A percentile compares a stretch with the other conserved stretches of the same genome.
These are phyloP conservation scores for Suhomyces kilbournensis DNA, from an alignment of 805 yeast genomes.

Conservation along the genomic window DNA sequence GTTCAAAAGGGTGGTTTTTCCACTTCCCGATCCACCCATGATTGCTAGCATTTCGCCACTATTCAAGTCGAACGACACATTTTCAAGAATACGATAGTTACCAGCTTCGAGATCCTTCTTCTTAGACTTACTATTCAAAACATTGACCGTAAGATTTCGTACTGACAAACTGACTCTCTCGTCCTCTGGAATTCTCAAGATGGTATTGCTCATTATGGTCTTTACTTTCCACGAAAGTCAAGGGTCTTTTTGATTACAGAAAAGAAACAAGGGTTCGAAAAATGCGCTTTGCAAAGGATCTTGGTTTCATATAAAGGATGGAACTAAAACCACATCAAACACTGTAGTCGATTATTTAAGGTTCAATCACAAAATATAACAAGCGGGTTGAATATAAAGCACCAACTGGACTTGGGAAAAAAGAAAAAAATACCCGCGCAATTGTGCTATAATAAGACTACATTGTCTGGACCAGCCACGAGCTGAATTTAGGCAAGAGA, in stretches of 20 bases:
- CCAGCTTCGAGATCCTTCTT: conserved; percentile 1
- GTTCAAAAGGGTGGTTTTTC: conserved; percentile 25
- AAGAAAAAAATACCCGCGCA: neutral
- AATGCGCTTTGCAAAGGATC: neutral
- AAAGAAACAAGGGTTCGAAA: neutral
- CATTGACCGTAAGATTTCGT: conserved; percentile 11
- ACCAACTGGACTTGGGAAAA: neutral
- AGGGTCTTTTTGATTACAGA: neutral
- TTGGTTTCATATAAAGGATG: neutral
- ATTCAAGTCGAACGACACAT: conserved; percentile 19
- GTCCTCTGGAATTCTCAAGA: conserved; percentile 2
- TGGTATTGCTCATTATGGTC: conserved; percentile 1
- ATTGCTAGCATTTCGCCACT: conserved; percentile 22
- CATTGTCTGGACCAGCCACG: neutral
- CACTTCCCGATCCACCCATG: conserved; percentile 29
- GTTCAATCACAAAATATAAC: neutral
- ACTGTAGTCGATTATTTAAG: neutral
- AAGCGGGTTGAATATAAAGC: neutral
- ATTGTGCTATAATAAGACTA: neutral
- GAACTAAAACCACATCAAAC: neutral
- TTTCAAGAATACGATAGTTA: conserved; percentile 13
- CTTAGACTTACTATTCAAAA: neutral
- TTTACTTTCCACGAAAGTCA: neutral
- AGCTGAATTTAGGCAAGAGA: neutral
- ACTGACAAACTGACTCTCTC: conserved; percentile 10